Evolutionary conservation across 108 stramenopile species (phyloP), one percentile per base, ranked within the genome.

Genomic region (Nitzschia palea): DNA sequence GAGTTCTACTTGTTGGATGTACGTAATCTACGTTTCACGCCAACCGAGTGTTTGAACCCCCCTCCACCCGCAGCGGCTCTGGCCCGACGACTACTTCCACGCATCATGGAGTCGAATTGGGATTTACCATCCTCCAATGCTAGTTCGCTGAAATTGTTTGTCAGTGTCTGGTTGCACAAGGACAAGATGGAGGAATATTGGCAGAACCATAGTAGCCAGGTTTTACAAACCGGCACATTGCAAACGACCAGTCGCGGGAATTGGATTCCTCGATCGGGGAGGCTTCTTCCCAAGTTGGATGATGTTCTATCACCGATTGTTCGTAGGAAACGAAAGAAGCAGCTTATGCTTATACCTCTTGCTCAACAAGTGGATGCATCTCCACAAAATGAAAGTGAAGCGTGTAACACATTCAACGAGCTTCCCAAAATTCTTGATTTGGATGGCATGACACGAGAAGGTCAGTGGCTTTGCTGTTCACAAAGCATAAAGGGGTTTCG

Each of bases 1-100:
- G 58, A 59, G 35, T 40, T 20, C 36, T 59, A 40, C n/a, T 23
- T 59, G 32, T 17, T 59, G 36, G 33, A 59, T 37, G 17, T 40
- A 3, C 4, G 31, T n/a, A 22, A 40, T 5, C 6, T 37, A 22
- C 4, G 3, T 4, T 9, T 4, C 18, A 37, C 4, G 5, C 3
- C 4, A 2, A 20, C 10, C n/a, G 9, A 9, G 17, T 36, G 37
- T 20, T 3, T 12, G 36, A 37, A 18, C 35, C 8, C 29, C 4
- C 58, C 23, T 18, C 58, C 58, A 20, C 36, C 58, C 8, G 4
- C 35, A n/a, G 31, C 29, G 12, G 58, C 35, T 20, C 22, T 59
- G 32, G 58, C 58, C 4, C 10, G 58, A 59, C 33, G 58, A 12
- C 14, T 59, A 3, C 36, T 59, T 17, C 58, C 58, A 28, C 10